Conservation (phyloP, 306 rosid genomes). For the Corylus avellana region DNA sequence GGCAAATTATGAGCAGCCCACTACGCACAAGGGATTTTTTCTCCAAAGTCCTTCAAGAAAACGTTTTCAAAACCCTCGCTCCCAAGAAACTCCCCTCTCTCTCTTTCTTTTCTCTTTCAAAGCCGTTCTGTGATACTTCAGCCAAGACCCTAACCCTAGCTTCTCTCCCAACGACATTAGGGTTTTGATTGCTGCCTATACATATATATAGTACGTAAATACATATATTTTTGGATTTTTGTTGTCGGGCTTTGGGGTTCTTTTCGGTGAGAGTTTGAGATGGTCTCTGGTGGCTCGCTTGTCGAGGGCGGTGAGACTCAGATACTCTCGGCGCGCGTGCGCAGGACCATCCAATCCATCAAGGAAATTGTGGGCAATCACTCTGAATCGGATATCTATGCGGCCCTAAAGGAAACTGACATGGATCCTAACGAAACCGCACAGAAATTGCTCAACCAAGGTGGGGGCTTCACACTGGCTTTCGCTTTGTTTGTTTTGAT, state of each 20-base stretch:
- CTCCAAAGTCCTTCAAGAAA: slow-evolving; percentile 20
- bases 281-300: slow-evolving; percentile 62
- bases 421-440: slow-evolving; percentile 99
- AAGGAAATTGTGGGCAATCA: slow-evolving; percentile 84
- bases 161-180: slow-evolving; percentile 21
- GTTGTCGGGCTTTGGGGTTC: slow-evolving; percentile 8
- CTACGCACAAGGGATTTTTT: slow-evolving; percentile 4
- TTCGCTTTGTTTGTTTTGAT: neutral
- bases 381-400: slow-evolving; percentile 91
- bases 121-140: slow-evolving; percentile 36
- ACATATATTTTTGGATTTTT: neutral
- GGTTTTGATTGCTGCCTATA: slow-evolving; percentile 37
- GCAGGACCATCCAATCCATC: slow-evolving; percentile 84
- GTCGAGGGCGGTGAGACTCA: slow-evolving; percentile 68
- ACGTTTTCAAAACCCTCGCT: slow-evolving; percentile 54
- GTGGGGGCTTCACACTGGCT: slow-evolving; percentile 32
- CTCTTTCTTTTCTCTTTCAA: neutral
- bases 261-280: slow-evolving; percentile 31
- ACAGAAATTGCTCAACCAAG: slow-evolving; percentile 97
- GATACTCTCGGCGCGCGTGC: slow-evolving; percentile 60
- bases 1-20: neutral
- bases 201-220: neutral
- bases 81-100: neutral
- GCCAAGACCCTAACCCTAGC: slow-evolving; percentile 46
- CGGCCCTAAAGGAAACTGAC: slow-evolving; percentile 72